Evolutionary conservation across 2,329 filamentous ascomycete species (phyloP).

Genomic region (Colletotrichum lini): DNA sequence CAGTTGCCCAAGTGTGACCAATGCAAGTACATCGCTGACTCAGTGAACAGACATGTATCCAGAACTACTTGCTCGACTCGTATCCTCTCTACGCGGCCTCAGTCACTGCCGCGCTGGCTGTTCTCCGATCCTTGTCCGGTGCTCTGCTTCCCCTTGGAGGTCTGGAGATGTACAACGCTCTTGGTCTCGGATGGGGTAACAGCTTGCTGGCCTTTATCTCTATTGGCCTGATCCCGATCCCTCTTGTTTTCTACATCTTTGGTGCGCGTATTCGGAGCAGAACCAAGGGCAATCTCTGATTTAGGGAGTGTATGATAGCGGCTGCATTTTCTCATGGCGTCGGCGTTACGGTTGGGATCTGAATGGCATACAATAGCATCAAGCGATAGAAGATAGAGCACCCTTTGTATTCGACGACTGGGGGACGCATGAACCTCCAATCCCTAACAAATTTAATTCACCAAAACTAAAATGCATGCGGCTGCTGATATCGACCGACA

Average conservation of each 20-base stretch:
- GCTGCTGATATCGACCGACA: neutral
- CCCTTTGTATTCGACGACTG: neutral
- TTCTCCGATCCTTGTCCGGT: constrained; percentile 55
- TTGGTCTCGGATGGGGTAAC: constrained; percentile 61
- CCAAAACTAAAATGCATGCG: neutral
- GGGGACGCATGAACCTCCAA: neutral
- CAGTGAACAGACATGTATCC: constrained; percentile 58
- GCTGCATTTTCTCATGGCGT: neutral
- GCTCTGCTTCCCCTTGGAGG: constrained; percentile 57
- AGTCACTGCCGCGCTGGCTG: constrained; percentile 55
- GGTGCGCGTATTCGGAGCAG: constrained; percentile 53
- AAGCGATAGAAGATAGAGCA: neutral
- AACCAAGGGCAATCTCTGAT: constrained; percentile 37
- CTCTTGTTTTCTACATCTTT: constrained; percentile 54
- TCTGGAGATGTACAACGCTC: constrained; percentile 54
- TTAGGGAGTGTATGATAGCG: neutral
- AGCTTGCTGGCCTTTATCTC: constrained; percentile 57
- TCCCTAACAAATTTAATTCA: neutral
- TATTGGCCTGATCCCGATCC: constrained; percentile 55
- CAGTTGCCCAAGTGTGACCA: neutral
- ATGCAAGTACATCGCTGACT: neutral
- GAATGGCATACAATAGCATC: neutral
- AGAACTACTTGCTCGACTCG: constrained; percentile 75
- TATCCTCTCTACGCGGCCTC: constrained; percentile 57
- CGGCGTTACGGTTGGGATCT: neutral